Base-by-base conservation (phyloP, 176 grass and related monocot genomes). In the Oryza longistaminata region DNA sequence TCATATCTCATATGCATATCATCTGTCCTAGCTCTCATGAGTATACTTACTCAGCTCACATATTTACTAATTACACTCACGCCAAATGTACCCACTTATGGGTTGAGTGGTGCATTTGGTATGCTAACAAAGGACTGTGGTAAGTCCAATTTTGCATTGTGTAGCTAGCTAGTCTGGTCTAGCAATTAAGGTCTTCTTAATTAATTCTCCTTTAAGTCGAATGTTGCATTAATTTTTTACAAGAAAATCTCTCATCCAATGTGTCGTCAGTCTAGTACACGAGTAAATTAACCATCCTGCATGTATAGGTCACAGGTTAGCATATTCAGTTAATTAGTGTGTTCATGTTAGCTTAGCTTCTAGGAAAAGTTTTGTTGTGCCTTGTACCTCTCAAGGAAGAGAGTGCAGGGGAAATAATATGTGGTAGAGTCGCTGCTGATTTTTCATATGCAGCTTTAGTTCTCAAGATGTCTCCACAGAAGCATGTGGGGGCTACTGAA, bases 361-460 rank as follows among this genome's bases (percentile, higher is more conserved):
- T 78, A 86, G 78, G 64, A 14, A 34, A 0, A 62, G 71, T 40
- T 52, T 85, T 81, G 49, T 37, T 24, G 69, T 49, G 33, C 48
- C 16, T 31, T 79, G 61, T 2, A 7, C 64, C 70, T 75, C 84
- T 90, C 87, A 87, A 74, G 84, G 84, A 75, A 83, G 89, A 83
- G 89, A 83, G 69, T 75, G 29, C 80, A 70, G 14, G 75, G 69
- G 17, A 52, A 40, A 73, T 31, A 40, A 73, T 48, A 69, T 74
- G 85, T 80, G 58, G 7, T 34, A 31, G 70, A 85, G 76, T 85
- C 1, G 82, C 85, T 87, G 89, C 85, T 75, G 74, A 17, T 75
- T 90, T 90, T 90, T 87, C 80, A 80, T 65, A 78, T 11, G 89
- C 89, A 75, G 89, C 40, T 27, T 83, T n/a, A 44, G 43, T 77